Base-by-base conservation (phyloP, 2,329 filamentous ascomycete genomes). In the Ambrosiella cleistominuta region DNA sequence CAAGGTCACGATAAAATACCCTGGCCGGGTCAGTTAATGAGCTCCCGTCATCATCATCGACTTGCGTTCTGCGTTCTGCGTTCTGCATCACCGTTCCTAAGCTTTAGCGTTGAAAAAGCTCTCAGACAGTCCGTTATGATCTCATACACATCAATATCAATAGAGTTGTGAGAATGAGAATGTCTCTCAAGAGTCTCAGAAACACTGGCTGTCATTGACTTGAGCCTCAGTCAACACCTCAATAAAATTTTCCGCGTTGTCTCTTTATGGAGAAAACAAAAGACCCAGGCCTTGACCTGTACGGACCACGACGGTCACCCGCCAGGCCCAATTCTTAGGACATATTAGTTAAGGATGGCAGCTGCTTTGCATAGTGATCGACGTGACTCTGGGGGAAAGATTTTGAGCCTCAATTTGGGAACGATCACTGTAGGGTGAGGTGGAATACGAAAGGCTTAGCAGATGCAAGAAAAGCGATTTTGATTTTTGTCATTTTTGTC, bases 371-470 rank as follows among this genome's bases (percentile, higher is more conserved):
- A 9, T 51, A 51, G 19, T n/a, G 47, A 51, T 51, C 47, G 47
- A 36, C 47, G 57, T 51, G n/a, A 59, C 15, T 59, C 57, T 47
- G 57, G 57, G 57, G 57, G 40, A 45, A 19, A 13, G 9, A 36
- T 59, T 56, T 59, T 59, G 53, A 59, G 57, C 57, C 57, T 59
- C 57, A 59, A 59, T 45, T 59, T 37, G 51, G 17, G n/a, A 15
- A 15, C 19, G 35, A 54, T 37, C 27, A 36, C n/a, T 51, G 47
- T 13, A 15, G 4, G n/a, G n/a, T 47, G 11, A 15, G 13, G 19
- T 15, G 17, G 17, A 27, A 35, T 51, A 12, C n/a, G 47, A 36
- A n/a, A 51, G 47, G n/a, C 47, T 51, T 51, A 27, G 47, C 47
- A 51, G 47, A 35, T 51, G 47, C 17, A 19, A 17, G 44, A 47